phyloP scores from a whole-genome alignment of 768 basidiomycete genomes.

The Macrolepiota fuliginosa region DNA sequence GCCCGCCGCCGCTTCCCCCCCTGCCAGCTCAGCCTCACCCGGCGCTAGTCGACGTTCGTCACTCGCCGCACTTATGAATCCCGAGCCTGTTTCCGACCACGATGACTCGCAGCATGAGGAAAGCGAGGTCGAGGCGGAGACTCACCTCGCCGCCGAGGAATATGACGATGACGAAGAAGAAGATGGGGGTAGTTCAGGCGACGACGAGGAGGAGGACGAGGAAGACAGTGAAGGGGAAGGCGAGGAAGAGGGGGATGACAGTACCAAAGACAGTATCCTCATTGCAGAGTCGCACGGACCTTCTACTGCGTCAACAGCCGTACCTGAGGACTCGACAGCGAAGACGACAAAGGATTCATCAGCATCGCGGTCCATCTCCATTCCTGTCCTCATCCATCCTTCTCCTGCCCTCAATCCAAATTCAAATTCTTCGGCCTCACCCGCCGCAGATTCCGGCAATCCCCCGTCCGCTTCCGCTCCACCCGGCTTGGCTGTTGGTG shows the following conservation, averaged over 20 bases:
- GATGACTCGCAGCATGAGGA: slow-evolving; percentile 8
- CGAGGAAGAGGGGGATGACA: slow-evolving; percentile 19
- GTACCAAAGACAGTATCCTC: slow-evolving; percentile 11
- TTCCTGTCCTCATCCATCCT: slow-evolving; percentile 31
- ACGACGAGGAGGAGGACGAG: slow-evolving; percentile 16
- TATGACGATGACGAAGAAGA: slow-evolving; percentile 15
- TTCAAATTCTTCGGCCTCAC: slow-evolving; percentile 15
- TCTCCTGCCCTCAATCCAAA: slow-evolving; percentile 20
- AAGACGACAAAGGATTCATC: slow-evolving; percentile 9
- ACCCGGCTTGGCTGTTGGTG: slow-evolving; percentile 15
- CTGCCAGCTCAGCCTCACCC: slow-evolving; percentile 16
- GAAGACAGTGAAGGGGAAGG: slow-evolving; percentile 19
- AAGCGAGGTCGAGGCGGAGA: slow-evolving; percentile 8
- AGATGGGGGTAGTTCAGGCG: slow-evolving; percentile 6
- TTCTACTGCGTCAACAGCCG: slow-evolving; percentile 9
- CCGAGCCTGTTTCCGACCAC: slow-evolving; percentile 2
- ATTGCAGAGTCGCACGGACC: slow-evolving; percentile 13
- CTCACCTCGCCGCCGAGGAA: slow-evolving; percentile 15
- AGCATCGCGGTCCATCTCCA: slow-evolving; percentile 22
- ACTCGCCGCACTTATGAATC: slow-evolving; percentile 17
- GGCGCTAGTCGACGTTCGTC: slow-evolving; percentile 18
- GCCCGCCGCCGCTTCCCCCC: background rate
- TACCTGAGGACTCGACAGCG: slow-evolving; percentile 2
- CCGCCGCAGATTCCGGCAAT: slow-evolving; percentile 9
- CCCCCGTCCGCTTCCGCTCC: slow-evolving; percentile 31